Percentiles rank a stretch among this genome's conserved stretches.
These are phyloP conservation scores for Lepraria neglecta DNA, from an alignment of 495 filamentous ascomycete genomes.

Conservation along the genomic window DNA sequence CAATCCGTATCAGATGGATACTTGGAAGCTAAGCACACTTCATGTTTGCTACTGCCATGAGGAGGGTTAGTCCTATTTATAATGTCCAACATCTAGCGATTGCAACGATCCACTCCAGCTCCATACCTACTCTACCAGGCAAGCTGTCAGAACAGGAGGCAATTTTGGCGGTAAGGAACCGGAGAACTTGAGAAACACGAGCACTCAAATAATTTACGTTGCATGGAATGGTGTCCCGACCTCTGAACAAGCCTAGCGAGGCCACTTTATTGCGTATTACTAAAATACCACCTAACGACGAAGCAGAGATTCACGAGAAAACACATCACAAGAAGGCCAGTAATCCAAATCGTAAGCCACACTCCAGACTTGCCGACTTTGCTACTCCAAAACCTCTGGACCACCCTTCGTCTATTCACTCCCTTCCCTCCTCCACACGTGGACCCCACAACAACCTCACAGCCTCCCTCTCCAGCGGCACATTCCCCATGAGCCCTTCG, in stretches of 20 bases:
- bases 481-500: conserved; percentile 26
- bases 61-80: no score
- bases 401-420: background rate
- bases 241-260: background rate
- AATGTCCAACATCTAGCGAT: no score
- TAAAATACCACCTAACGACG: conserved; percentile 1
- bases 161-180: no score
- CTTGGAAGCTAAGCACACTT: no score
- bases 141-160: no score
- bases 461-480: conserved; percentile 11
- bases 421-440: conserved; percentile 18
- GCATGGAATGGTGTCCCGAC: no score
- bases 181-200: no score
- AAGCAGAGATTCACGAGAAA: conserved; percentile 9
- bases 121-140: no score
- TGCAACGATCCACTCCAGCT: no score
- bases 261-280: background rate
- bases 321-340: conserved; percentile 9
- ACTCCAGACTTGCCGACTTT: conserved; percentile 31
- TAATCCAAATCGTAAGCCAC: conserved; percentile 62
- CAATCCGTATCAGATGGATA: no score
- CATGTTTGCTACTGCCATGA: no score
- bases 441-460: conserved; percentile 26
- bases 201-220: no score
- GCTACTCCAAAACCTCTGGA: background rate